phyloP scores from a whole-genome alignment of 768 basidiomycete species.

The Hericium coralloides region DNA sequence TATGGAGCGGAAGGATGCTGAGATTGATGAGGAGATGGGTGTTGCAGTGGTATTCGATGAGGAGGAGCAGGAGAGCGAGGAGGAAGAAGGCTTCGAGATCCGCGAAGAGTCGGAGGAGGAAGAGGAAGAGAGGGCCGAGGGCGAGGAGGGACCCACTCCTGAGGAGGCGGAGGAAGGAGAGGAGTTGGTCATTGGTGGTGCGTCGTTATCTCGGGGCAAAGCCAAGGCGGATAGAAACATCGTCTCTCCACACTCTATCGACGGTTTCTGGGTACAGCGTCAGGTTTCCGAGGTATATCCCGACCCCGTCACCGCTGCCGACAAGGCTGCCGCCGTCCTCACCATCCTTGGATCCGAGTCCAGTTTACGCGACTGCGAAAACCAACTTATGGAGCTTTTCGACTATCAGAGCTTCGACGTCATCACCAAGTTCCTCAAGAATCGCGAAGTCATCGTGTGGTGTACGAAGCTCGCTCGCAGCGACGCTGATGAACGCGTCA shows the following conservation, averaged over 20 bases:
- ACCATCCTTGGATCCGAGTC: conserved; percentile 82
- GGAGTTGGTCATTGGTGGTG: conserved; percentile 70
- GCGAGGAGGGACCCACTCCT: conserved; percentile 33
- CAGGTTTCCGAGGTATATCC: conserved; percentile 86
- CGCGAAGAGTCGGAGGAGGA: conserved; percentile 75
- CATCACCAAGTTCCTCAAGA: conserved; percentile 85
- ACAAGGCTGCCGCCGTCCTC: conserved; percentile 81
- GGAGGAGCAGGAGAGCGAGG: conserved; percentile 90
- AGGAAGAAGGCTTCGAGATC: conserved; percentile 84
- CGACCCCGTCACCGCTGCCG: conserved; percentile 89
- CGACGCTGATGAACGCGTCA: conserved; percentile 80
- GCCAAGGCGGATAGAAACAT: conserved; percentile 63
- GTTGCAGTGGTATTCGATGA: conserved; percentile 98
- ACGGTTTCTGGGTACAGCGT: conserved; percentile 98
- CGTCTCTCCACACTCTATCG: conserved; percentile 85
- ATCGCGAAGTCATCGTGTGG: conserved; percentile 95
- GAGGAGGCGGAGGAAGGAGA: conserved; percentile 57
- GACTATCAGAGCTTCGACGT: conserved; percentile 89
- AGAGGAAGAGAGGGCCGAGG: conserved; percentile 50
- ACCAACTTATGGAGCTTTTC: conserved; percentile 93
- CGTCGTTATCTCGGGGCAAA: conserved; percentile 35
- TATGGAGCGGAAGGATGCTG: conserved; percentile 71
- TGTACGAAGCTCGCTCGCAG: conserved; percentile 92
- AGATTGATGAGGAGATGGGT: conserved; percentile 94
- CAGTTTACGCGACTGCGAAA: conserved; percentile 86